Percentiles rank a stretch among this genome's conserved stretches.
Conservation (phyloP, 192 early-diverging fungal species). For the Nowakowskiella sp. region DNA sequence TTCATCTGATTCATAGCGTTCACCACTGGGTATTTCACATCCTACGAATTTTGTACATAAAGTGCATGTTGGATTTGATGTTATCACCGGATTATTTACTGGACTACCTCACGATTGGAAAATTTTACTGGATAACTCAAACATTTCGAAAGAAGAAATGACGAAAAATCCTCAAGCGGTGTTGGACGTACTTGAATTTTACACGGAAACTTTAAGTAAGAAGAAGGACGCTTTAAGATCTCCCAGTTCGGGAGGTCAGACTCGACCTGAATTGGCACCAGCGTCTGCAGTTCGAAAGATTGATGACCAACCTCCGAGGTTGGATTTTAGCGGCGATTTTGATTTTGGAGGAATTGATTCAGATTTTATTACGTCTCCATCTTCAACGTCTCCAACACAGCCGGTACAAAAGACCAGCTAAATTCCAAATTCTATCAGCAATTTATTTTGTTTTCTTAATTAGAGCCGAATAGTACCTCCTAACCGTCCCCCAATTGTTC, state of each 20-base stretch:
- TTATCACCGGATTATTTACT: constrained; percentile 39
- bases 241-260: constrained; percentile 10
- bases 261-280: too few relatives aligned
- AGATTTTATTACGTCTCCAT: too few relatives aligned
- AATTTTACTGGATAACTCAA: constrained; percentile 81
- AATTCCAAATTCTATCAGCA: too few relatives aligned
- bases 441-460: too few relatives aligned
- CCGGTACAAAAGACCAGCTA: too few relatives aligned
- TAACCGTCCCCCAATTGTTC: too few relatives aligned
- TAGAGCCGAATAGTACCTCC: too few relatives aligned
- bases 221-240: constrained; percentile 23
- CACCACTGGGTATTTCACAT: constrained; percentile 69
- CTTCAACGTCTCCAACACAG: too few relatives aligned
- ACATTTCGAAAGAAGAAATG: constrained; percentile 95
- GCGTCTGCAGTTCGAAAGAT: constrained; percentile 1
- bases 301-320: not conserved
- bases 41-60: constrained; percentile 84
- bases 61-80: constrained; percentile 61
- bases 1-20: too few relatives aligned
- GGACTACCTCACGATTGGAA: constrained; percentile 96
- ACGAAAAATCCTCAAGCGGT: constrained; percentile 97
- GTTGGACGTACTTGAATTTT: constrained; percentile 95
- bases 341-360: too few relatives aligned
- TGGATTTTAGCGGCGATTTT: not conserved
- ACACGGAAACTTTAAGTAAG: constrained; percentile 67